A percentile compares a stretch with the other conserved stretches of the same genome.
Conservation (phyloP, 2,329 filamentous ascomycete species). For the Xylaria sp. region DNA sequence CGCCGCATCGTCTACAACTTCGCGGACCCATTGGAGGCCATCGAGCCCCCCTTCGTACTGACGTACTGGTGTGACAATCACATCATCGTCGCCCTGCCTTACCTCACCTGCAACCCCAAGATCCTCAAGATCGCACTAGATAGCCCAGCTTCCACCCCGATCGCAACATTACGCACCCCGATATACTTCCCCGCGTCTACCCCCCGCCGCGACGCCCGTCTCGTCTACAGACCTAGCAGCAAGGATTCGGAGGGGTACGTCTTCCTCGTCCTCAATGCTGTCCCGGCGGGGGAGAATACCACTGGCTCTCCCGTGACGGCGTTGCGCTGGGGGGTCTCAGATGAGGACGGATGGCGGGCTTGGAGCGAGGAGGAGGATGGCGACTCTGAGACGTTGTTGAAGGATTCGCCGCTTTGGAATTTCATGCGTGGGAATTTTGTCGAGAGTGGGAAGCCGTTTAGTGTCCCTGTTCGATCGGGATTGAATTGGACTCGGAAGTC, state of each 20-base stretch:
- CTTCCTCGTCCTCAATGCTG: constrained; percentile 29
- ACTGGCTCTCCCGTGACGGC: constrained; percentile 26
- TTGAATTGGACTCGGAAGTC: constrained; percentile 33
- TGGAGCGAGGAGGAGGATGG: constrained; percentile 26
- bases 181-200: constrained; percentile 33
- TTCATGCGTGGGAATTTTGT: constrained; percentile 32
- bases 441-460: constrained; percentile 33
- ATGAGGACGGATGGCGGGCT: constrained; percentile 25
- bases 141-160: neutral
- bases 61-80: constrained; percentile 24
- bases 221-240: constrained; percentile 19
- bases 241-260: constrained; percentile 27
- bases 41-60: constrained; percentile 24
- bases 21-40: constrained; percentile 8
- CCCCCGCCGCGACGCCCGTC: constrained; percentile 19
- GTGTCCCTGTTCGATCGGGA: constrained; percentile 26
- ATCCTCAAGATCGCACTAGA: constrained; percentile 31
- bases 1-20: constrained; percentile 18
- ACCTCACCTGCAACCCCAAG: constrained; percentile 31
- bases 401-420: constrained; percentile 10
- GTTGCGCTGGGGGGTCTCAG: constrained; percentile 25
- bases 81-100: constrained; percentile 28
- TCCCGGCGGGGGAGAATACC: neutral
- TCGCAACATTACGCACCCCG: constrained; percentile 22
- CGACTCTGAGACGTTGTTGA: neutral